Evolutionary conservation across 2,329 filamentous ascomycete species (phyloP).

Genomic region (Clonostachys sp.): DNA sequence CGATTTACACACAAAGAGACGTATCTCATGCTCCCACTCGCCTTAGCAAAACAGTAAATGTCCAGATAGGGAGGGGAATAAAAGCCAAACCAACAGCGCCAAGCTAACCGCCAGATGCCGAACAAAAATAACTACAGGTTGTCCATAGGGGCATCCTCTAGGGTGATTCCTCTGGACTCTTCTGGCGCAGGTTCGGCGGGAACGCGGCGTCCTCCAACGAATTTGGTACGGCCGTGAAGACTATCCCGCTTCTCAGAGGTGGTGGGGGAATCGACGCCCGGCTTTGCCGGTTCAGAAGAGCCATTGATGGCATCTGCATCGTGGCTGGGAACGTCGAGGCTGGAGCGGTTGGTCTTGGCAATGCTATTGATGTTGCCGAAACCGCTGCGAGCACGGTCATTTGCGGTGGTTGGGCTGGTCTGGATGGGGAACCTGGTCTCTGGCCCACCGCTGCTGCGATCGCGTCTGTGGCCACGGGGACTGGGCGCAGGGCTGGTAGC

Average conservation of each 20-base stretch:
- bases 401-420: slow-evolving; percentile 55
- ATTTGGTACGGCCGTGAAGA: slow-evolving; percentile 32
- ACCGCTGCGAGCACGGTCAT: slow-evolving; percentile 44
- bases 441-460: slow-evolving; percentile 69
- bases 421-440: slow-evolving; percentile 83
- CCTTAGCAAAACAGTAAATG: background rate
- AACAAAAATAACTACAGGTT: too few species aligned
- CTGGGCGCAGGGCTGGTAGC: slow-evolving; percentile 69
- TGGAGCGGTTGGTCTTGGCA: slow-evolving; percentile 49
- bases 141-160: slow-evolving; percentile 49
- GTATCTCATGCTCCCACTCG: slow-evolving; percentile 5
- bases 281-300: slow-evolving; percentile 2
- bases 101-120: background rate
- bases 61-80: background rate
- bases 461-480: slow-evolving; percentile 64
- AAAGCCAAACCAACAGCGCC: background rate
- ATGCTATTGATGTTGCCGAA: slow-evolving; percentile 46
- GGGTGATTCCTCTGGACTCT: slow-evolving; percentile 34
- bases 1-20: slow-evolving; percentile 1
- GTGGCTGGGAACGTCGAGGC: slow-evolving; percentile 72
- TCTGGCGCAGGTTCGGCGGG: slow-evolving; percentile 13
- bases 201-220: slow-evolving; percentile 46
- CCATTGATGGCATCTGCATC: slow-evolving; percentile 44
- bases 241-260: slow-evolving; percentile 59
- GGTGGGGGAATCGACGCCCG: slow-evolving; percentile 12